A percentile compares a stretch with the other conserved stretches of the same genome.
phyloP scores from a whole-genome alignment of 2,329 filamentous ascomycete genomes.

The Epichloe baconii region DNA sequence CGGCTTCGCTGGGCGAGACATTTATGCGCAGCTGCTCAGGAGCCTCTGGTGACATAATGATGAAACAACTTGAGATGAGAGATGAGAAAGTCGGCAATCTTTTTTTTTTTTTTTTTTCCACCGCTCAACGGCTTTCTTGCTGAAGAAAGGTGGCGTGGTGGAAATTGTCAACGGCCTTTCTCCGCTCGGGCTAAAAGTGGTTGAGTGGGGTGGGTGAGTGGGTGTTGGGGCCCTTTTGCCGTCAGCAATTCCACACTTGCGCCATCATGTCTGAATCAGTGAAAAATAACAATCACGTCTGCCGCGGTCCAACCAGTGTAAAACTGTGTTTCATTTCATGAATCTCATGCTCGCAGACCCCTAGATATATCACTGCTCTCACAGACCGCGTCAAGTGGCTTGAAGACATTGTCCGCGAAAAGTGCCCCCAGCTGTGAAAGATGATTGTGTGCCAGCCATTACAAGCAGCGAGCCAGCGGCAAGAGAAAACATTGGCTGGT shows the following conservation, averaged over 20 bases:
- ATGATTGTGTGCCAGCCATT: background rate
- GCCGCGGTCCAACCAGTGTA: too few species aligned
- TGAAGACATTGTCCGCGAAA: constrained; percentile 28
- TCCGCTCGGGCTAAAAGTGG: background rate
- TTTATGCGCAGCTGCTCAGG: background rate
- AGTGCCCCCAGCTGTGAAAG: constrained; percentile 16
- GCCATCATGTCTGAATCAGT: background rate
- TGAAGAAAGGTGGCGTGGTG: background rate
- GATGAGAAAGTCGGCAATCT: too few species aligned
- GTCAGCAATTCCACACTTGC: background rate
- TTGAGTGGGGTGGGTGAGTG: background rate
- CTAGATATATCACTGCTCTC: too few species aligned
- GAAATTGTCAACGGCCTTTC: background rate
- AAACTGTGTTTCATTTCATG: too few species aligned
- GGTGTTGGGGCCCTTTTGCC: background rate
- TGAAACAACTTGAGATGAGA: background rate
- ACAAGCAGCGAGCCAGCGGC: background rate
- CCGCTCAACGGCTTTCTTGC: too few species aligned
- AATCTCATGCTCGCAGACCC: too few species aligned
- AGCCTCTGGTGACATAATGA: background rate
- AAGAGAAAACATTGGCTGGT: background rate
- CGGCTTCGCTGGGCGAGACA: constrained; percentile 23
- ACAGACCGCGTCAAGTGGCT: constrained; percentile 21
- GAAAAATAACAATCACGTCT: background rate
- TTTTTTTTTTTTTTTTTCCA: too few species aligned